These are phyloP conservation scores for Cyberlindnera meyerae DNA, from an alignment of 805 yeast species.

Conservation along the genomic window DNA sequence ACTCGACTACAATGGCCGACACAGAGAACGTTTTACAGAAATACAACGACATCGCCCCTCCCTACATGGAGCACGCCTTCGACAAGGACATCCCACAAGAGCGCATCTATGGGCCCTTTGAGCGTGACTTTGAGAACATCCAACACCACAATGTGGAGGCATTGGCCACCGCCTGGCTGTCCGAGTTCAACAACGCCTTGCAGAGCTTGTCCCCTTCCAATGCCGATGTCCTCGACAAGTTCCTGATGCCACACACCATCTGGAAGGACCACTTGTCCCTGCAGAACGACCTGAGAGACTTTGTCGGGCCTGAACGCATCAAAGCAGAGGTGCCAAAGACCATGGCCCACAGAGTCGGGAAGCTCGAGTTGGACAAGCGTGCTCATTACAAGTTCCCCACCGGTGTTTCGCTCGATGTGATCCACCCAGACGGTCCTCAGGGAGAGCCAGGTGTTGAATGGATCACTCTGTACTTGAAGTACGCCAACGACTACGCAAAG, in stretches of 20 bases:
- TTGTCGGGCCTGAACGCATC: slow-evolving; percentile 29
- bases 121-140: slow-evolving; percentile 26
- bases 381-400: slow-evolving; percentile 30
- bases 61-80: slow-evolving; percentile 19
- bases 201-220: slow-evolving; percentile 6
- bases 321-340: slow-evolving; percentile 15
- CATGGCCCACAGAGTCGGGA: slow-evolving; percentile 21
- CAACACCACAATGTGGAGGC: slow-evolving; percentile 23
- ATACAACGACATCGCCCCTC: slow-evolving; percentile 24
- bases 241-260: slow-evolving; percentile 26
- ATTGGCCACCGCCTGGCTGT: slow-evolving; percentile 29
- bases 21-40: slow-evolving; percentile 4
- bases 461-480: slow-evolving; percentile 31
- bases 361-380: slow-evolving; percentile 26
- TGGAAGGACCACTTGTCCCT: slow-evolving; percentile 38
- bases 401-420: slow-evolving; percentile 26
- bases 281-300: slow-evolving; percentile 31
- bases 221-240: slow-evolving; percentile 20
- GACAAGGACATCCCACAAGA: slow-evolving; percentile 27
- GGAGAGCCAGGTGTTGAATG: slow-evolving; percentile 31
- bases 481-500: slow-evolving; percentile 29
- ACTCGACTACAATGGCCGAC: not conserved
- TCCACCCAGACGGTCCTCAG: slow-evolving; percentile 25
- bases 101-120: slow-evolving; percentile 26
- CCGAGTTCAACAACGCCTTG: slow-evolving; percentile 27